Percentiles rank a stretch among this genome's conserved stretches.
phyloP scores from a whole-genome alignment of 169 alveolate species.

The Amoebophrya sp. region DNA sequence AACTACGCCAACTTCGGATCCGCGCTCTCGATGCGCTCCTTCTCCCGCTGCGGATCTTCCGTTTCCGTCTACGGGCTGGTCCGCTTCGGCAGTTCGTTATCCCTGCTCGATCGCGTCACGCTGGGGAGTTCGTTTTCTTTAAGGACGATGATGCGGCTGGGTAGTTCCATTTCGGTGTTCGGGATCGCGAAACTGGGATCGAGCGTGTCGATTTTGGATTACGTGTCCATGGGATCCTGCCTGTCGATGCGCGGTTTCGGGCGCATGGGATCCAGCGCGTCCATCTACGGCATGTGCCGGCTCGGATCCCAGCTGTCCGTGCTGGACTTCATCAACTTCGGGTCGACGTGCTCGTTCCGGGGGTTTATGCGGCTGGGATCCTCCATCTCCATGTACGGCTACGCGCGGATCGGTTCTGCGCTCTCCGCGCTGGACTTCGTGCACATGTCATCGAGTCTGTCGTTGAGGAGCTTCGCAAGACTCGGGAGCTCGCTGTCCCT shows the following conservation, averaged over 20 bases:
- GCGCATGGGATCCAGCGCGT: not conserved
- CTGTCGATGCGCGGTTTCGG: not conserved
- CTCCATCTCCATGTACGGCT: not conserved
- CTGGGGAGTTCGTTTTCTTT: not conserved
- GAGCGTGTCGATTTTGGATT: not conserved
- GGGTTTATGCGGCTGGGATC: not conserved
- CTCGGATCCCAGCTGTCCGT: not conserved
- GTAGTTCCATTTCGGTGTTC: not conserved
- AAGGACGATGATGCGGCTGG: not conserved
- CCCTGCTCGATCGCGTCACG: not conserved
- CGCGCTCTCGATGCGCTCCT: not conserved
- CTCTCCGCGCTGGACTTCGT: not conserved
- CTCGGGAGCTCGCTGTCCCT: not conserved
- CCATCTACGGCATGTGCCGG: not conserved
- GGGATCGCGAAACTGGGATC: not conserved
- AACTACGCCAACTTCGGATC: conserved; percentile 2
- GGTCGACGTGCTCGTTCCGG: not conserved
- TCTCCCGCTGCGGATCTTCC: not conserved
- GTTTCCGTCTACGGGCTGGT: not conserved
- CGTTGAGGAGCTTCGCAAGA: not conserved
- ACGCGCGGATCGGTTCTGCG: not conserved
- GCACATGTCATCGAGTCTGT: not conserved
- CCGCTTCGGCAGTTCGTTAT: not conserved
- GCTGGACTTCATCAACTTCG: conserved; percentile 14
- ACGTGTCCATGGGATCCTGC: not conserved